Base-by-base conservation (phyloP, 306 rosid species). In the Vigna radiata region DNA sequence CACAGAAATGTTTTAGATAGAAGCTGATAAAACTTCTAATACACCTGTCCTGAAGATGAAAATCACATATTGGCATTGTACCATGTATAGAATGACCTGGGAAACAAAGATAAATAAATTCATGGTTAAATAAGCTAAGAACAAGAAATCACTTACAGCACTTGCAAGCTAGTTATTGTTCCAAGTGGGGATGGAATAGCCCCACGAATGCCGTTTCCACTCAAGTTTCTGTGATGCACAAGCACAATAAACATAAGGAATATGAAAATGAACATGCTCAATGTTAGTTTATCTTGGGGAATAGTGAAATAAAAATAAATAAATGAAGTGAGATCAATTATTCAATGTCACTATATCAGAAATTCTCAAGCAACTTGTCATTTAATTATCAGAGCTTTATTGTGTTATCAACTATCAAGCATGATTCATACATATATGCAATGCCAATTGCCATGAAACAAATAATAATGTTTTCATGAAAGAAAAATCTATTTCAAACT, bases 191-290 rank as follows among this genome's bases (percentile, higher is more conserved):
- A 87, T 49, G 99, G 99, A 85, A 96, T 89, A 71, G 81, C 76
- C 58, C 99, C 99, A 17, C 49, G 89, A 29, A 96, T 77, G 85
- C 82, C 78, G 85, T 91, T 96, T 87, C 97, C 97, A 83, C 99
- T 92, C 85, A 96, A 85, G 82, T 96, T 96, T 85, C 99, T 96
- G 90, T 10, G 21, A 66, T 75, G 46, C 47, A 62, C 31, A 69
- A 17, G 61, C 37, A 44, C 53, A 59, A 55, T 36, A 60, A 74
- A 81, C 59, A 81, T 78, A 80, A 78, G 82, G 66, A 79, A 79
- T 73, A 63, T n/a, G 87, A 18, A 59, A 25, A 78, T 9, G 72
- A 81, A 60, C 56, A 49, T 46, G 29, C 47, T 14, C 8, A 12
- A 1, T 63, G 5, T 55, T 49, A 78, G 68, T 46, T 37, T 46